These are phyloP conservation scores for Suillus luteus DNA, from an alignment of 768 basidiomycete species.

Conservation along the genomic window DNA sequence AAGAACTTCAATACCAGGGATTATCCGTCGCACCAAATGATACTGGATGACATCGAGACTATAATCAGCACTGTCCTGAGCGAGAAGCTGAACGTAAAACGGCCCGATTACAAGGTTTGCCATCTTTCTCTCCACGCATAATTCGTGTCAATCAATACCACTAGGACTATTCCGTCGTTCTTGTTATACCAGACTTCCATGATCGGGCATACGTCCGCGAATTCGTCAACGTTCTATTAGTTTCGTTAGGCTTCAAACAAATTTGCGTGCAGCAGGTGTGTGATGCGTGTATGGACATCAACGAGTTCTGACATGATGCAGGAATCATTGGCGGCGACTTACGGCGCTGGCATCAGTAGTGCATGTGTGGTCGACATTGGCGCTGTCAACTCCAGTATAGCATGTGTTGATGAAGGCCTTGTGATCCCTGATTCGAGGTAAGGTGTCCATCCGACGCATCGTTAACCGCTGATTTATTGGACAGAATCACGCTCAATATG, in stretches of 20 bases:
- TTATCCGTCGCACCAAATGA: slow-evolving; percentile 68
- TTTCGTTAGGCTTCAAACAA: slow-evolving; percentile 89
- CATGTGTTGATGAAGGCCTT: slow-evolving; percentile 94
- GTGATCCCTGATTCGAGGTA: slow-evolving; percentile 87
- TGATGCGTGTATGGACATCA: background rate
- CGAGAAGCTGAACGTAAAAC: slow-evolving; percentile 57
- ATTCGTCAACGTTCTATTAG: slow-evolving; percentile 69
- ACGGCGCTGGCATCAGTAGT: slow-evolving; percentile 91
- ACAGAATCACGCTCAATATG: slow-evolving; percentile 77
- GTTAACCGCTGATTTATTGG: slow-evolving; percentile 12
- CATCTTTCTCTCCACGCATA: background rate
- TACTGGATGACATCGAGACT: slow-evolving; percentile 76
- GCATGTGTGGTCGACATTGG: slow-evolving; percentile 98
- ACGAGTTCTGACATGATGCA: slow-evolving; percentile 30
- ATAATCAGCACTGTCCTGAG: slow-evolving; percentile 65
- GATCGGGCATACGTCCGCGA: slow-evolving; percentile 83
- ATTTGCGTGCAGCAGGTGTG: slow-evolving; percentile 86
- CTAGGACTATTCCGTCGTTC: slow-evolving; percentile 83
- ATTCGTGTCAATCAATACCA: background rate
- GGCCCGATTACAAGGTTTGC: slow-evolving; percentile 61
- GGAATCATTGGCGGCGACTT: slow-evolving; percentile 93
- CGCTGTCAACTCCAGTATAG: slow-evolving; percentile 77
- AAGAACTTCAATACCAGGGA: slow-evolving; percentile 80
- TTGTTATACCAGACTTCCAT: slow-evolving; percentile 92
- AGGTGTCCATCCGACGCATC: slow-evolving; percentile 16